Conservation (phyloP, 2,329 filamentous ascomycete genomes). For the Talaromyces piceae region DNA sequence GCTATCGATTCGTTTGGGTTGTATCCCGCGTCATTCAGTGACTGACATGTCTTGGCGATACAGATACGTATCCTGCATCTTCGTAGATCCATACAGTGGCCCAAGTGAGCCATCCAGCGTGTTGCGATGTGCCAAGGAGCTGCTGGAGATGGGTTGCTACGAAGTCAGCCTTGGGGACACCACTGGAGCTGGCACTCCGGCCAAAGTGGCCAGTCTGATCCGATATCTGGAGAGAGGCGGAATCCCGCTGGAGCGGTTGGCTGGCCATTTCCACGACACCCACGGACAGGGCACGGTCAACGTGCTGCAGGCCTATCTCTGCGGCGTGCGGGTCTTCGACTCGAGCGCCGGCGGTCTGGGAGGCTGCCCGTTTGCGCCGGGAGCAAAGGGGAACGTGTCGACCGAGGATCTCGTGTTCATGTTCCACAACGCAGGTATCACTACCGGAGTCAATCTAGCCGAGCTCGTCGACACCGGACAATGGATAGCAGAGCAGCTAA, state of each 20-base stretch:
- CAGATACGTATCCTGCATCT: slow-evolving; percentile 34
- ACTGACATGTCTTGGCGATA: not conserved
- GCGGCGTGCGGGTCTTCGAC: slow-evolving; percentile 73
- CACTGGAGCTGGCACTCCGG: slow-evolving; percentile 72
- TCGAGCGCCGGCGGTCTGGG: slow-evolving; percentile 72
- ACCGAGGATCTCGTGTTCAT: slow-evolving; percentile 80
- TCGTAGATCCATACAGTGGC: slow-evolving; percentile 44
- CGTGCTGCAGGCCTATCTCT: slow-evolving; percentile 66
- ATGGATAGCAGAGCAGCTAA: slow-evolving; percentile 62
- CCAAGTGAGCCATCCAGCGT: slow-evolving; percentile 45
- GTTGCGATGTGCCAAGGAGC: slow-evolving; percentile 45
- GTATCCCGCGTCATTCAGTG: no score
- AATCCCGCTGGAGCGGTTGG: slow-evolving; percentile 62
- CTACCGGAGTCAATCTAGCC: slow-evolving; percentile 61
- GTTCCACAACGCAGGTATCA: slow-evolving; percentile 52
- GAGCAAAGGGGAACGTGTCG: slow-evolving; percentile 77
- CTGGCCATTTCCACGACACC: slow-evolving; percentile 84
- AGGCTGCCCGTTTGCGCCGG: slow-evolving; percentile 77
- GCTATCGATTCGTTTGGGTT: slow-evolving; percentile 1
- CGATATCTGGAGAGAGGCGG: slow-evolving; percentile 36
- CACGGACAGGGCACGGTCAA: slow-evolving; percentile 83
- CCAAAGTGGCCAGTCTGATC: slow-evolving; percentile 25
- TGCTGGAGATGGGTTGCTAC: slow-evolving; percentile 81
- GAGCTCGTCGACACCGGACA: slow-evolving; percentile 60
- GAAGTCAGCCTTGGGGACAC: slow-evolving; percentile 89